A percentile compares a stretch with the other conserved stretches of the same genome.
Conservation (phyloP, 345 rosid species). For the Conringia planisiliqua region DNA sequence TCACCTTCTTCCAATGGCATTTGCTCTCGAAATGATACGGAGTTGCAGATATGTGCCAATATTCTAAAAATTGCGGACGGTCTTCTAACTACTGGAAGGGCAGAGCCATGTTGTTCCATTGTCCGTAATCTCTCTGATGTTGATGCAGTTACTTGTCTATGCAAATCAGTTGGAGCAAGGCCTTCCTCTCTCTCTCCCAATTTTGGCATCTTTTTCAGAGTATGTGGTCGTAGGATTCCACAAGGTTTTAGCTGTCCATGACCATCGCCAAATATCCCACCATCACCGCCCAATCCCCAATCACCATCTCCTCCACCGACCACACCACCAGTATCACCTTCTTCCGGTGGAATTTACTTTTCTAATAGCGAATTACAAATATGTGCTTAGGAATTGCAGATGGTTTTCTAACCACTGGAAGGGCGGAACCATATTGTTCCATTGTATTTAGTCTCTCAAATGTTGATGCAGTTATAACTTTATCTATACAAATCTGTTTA, state of each 20-base stretch:
- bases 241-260: constrained; percentile 2
- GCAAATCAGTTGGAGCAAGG: neutral
- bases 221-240: neutral
- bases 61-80: neutral
- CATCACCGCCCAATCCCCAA: no score
- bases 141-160: constrained; percentile 2
- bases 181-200: neutral
- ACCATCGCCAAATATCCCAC: neutral
- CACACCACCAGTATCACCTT: no score
- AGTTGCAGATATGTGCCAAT: neutral
- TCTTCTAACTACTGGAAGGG: neutral
- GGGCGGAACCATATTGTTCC: no score
- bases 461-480: no score
- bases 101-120: constrained; percentile 7
- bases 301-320: no score
- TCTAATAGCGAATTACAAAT: no score
- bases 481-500: no score
- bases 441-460: no score
- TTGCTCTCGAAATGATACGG: neutral
- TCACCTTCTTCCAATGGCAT: neutral
- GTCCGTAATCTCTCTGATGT: neutral
- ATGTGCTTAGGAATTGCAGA: no score
- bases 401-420: no score
- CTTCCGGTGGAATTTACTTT: no score
- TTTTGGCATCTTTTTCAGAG: neutral